Percentiles rank a stretch among this genome's conserved stretches.
Evolutionary conservation across 768 basidiomycete genomes (phyloP).

Genomic region (Neoboletus brunneissimus): DNA sequence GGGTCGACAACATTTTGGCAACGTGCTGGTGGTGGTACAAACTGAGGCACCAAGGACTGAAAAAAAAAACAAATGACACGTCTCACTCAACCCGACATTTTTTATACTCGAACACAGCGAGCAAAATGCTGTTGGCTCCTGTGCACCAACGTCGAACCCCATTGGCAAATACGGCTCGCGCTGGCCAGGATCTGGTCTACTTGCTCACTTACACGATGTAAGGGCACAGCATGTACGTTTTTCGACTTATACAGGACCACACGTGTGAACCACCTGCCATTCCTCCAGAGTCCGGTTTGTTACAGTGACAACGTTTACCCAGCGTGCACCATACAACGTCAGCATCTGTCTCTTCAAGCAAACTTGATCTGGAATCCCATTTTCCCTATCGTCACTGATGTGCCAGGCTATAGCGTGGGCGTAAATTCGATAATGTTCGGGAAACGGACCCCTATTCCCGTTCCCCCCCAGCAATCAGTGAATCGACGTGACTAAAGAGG

Average conservation of each 20-base stretch:
- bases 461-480: not conserved
- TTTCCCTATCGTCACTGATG: too few relatives aligned
- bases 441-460: not conserved
- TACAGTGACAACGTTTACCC: not conserved
- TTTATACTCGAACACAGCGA: constrained; percentile 4
- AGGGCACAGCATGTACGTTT: not conserved
- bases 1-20: constrained; percentile 31
- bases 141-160: not conserved
- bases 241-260: not conserved
- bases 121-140: constrained; percentile 22
- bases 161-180: constrained; percentile 10
- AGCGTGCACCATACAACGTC: not conserved
- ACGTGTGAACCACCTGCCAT: not conserved
- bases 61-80: not conserved
- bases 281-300: not conserved
- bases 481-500: not conserved
- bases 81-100: not conserved
- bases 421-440: not conserved
- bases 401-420: too few relatives aligned
- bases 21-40: constrained; percentile 5
- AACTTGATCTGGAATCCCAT: not conserved
- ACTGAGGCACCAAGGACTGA: not conserved
- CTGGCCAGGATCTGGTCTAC: not conserved
- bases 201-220: not conserved
- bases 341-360: not conserved